Base-by-base conservation (phyloP, 331 rosid species). In the Malus hybrid region DNA sequence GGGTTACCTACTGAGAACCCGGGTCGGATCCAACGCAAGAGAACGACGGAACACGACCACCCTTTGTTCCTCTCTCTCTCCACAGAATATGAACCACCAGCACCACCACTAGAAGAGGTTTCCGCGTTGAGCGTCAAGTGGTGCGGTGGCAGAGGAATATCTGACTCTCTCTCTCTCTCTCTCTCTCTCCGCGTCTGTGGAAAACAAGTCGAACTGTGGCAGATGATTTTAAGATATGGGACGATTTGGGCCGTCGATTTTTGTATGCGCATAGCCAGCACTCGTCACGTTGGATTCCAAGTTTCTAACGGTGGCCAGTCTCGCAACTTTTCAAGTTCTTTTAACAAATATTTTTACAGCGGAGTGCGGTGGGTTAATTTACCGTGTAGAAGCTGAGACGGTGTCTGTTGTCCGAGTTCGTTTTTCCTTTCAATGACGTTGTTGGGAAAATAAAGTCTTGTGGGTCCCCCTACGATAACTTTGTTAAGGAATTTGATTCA, bases 241-340 rank as follows among this genome's bases (percentile, higher is more conserved):
- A 66, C 13, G 75, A 89, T 86, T 89, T 73, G 78, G 79, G 48
- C 82, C 86, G 87, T 82, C 55, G n/a, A 52, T 65, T 75, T 39
- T 6, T 22, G 34, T 55, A 66, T 33, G 29, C 34, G 66, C 44
- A 34, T 39, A 9, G 60, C 77, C 64, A 64, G 64, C 82, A 71
- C 42, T 79, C 39, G 26, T 66, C n/a, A 70, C 77, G 86, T 82
- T 84, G 94, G 87, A 79, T 80, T 74, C 83, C 68, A 13, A 42
- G 18, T 24, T 39, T 71, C 9, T 6, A 66, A 74, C 76, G 16
- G 78, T 57, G 3, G 63, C 63, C 63, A 88, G 90, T 13, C 91
- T 88, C 90, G 93, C 83, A 39, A 68, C 58, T 6, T 67, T 3
- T 1, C 1, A 2, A 64, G 48, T 64, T 64, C 22, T 3, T 50